Conservation (phyloP, 345 rosid species). For the Sapria himalayana region DNA sequence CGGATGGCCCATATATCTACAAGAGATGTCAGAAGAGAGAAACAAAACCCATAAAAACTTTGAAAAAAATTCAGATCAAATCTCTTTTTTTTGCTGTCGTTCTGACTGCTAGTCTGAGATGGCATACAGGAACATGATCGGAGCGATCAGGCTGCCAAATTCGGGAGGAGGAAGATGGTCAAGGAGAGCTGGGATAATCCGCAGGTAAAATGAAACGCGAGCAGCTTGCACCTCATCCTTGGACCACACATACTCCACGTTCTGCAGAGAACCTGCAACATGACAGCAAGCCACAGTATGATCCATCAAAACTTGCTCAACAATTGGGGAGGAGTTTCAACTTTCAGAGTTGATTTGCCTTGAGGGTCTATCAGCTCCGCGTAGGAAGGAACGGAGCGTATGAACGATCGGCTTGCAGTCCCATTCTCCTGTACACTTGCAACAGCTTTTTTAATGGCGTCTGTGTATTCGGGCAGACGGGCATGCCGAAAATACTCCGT, state of each 20-base stretch:
- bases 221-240: constrained; percentile 89
- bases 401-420: constrained; percentile 39
- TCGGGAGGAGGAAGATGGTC: constrained; percentile 37
- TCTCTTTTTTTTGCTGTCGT: no score
- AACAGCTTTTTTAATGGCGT: constrained; percentile 53
- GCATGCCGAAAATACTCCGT: constrained; percentile 67
- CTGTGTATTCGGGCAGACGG: constrained; percentile 80
- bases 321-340: no score
- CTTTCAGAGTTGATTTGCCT: no score
- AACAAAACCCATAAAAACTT: no score
- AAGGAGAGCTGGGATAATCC: constrained; percentile 72
- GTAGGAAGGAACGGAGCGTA: constrained; percentile 66
- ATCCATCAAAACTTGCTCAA: no score
- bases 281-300: no score
- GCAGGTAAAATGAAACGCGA: constrained; percentile 64
- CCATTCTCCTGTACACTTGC: constrained; percentile 58
- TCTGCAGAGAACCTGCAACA: no score
- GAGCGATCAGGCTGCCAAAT: constrained; percentile 49
- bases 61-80: no score
- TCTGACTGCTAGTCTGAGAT: constrained; percentile 3
- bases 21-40: no score
- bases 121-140: constrained; percentile 91
- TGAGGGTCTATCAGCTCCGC: constrained; percentile 37
- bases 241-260: constrained; percentile 45
- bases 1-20: constrained; percentile 79